phyloP scores from a whole-genome alignment of 2,329 filamentous ascomycete species.

The Sclerotinia trifoliorum region DNA sequence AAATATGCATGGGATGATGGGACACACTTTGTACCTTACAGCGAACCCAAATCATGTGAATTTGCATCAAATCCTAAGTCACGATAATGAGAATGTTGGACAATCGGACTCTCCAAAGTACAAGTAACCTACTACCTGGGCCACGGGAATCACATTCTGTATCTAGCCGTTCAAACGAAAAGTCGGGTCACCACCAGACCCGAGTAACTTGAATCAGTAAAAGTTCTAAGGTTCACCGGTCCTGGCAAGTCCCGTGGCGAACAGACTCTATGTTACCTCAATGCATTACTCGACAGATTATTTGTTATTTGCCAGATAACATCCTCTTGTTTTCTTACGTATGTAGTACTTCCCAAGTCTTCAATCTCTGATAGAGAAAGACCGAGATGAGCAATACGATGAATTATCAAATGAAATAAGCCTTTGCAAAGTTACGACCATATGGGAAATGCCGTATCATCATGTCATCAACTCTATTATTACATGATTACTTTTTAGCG shows the following conservation, averaged over 20 bases:
- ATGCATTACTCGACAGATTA: conserved; percentile 13
- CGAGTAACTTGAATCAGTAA: neutral
- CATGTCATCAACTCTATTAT: neutral
- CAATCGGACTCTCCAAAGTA: conserved; percentile 14
- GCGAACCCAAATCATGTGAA: conserved; percentile 22
- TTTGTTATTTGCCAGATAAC: neutral
- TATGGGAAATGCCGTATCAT: neutral
- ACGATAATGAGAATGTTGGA: conserved; percentile 14
- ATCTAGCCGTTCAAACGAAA: conserved; percentile 19
- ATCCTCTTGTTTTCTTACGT: neutral
- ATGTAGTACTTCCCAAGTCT: conserved; percentile 15
- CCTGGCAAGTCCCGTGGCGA: conserved; percentile 16
- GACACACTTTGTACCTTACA: conserved; percentile 26
- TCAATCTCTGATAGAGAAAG: conserved; percentile 18
- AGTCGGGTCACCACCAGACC: conserved; percentile 21
- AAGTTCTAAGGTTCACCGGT: neutral
- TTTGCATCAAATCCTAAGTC: neutral
- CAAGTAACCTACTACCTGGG: conserved; percentile 22
- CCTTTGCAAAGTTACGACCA: conserved; percentile 2
- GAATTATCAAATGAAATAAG: conserved; percentile 1
- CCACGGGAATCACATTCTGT: conserved; percentile 18
- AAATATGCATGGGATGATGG: conserved; percentile 15
- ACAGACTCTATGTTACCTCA: conserved; percentile 13
- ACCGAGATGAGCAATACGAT: conserved; percentile 14
- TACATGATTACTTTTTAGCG: neutral